phyloP scores from a whole-genome alignment of 176 grass and related monocot species.

The Phragmites australis region DNA sequence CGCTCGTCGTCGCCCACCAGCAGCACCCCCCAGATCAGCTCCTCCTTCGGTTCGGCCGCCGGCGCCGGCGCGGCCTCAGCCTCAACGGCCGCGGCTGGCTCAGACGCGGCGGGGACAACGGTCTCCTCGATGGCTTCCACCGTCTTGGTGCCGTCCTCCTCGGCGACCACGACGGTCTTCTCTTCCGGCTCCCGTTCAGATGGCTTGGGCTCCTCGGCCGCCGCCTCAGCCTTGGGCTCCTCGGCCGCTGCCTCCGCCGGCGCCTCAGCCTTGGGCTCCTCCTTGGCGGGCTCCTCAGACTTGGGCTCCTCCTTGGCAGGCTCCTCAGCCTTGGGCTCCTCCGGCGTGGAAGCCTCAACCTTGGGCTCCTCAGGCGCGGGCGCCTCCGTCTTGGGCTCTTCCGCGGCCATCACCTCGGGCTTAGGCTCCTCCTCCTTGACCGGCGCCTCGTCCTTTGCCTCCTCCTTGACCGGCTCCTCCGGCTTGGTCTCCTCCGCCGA shows the following conservation, averaged over 20 bases:
- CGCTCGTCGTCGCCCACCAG: conserved; percentile 59
- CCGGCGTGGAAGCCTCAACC: background rate
- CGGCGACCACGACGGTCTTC: conserved; percentile 21
- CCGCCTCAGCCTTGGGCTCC: conserved; percentile 27
- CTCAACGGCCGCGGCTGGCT: background rate
- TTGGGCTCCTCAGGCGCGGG: background rate
- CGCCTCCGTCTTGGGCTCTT: background rate
- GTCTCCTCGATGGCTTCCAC: conserved; percentile 40
- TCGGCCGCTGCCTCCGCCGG: conserved; percentile 24
- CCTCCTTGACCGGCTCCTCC: background rate
- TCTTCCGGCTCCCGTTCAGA: conserved; percentile 21
- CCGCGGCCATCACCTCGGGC: background rate
- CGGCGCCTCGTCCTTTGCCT: background rate
- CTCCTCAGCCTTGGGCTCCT: conserved; percentile 15
- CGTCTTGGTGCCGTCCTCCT: conserved; percentile 25
- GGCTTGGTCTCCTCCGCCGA: background rate
- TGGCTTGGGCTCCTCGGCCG: conserved; percentile 36
- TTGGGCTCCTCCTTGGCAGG: conserved; percentile 14
- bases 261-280: conserved; percentile 34
- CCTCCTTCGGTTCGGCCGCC: conserved; percentile 27
- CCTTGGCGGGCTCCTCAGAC: conserved; percentile 3
- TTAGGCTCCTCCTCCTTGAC: background rate
- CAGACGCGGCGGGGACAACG: conserved; percentile 23
- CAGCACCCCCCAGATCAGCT: conserved; percentile 63
- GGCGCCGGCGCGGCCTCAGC: background rate